Percentiles rank a stretch among this genome's conserved stretches.
Evolutionary conservation across 768 basidiomycete genomes (phyloP).

Genomic region (Rhodotorula kratochvilovae): DNA sequence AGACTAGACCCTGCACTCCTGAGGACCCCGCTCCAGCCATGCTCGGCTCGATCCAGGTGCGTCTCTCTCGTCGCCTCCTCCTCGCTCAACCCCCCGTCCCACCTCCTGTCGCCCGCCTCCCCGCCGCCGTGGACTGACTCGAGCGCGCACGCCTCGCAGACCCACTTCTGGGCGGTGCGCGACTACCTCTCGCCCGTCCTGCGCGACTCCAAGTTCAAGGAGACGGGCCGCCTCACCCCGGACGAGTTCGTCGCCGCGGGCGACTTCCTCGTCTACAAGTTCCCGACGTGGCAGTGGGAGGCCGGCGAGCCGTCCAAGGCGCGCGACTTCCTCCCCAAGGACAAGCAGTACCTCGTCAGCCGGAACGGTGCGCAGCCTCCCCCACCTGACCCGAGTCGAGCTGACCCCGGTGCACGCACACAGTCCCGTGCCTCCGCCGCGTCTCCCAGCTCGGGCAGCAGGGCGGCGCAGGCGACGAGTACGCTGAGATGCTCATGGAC

Average conservation of each 20-base stretch:
- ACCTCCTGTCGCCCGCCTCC: too few species aligned
- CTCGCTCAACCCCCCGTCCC: background rate
- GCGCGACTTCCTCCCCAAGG: conserved; percentile 85
- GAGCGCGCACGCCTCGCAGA: conserved; percentile 52
- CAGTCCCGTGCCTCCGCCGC: conserved; percentile 89
- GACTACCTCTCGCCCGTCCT: conserved; percentile 80
- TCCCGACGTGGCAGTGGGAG: conserved; percentile 98
- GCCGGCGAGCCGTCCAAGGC: conserved; percentile 78
- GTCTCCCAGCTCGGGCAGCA: conserved; percentile 64
- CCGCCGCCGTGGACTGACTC: too few species aligned
- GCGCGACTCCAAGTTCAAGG: conserved; percentile 97
- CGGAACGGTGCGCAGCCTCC: conserved; percentile 58
- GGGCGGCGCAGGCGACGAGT: conserved; percentile 75
- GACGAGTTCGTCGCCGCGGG: conserved; percentile 99
- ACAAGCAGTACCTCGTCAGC: conserved; percentile 95
- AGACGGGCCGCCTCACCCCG: conserved; percentile 71
- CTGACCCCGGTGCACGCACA: background rate
- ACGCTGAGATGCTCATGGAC: conserved; percentile 82
- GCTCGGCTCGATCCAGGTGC: conserved; percentile 47
- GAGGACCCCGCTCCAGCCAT: background rate
- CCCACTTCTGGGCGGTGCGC: conserved; percentile 86
- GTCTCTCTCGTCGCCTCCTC: background rate
- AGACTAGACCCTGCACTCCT: background rate
- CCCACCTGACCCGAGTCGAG: background rate
- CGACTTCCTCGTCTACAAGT: conserved; percentile 96